Percentiles rank a stretch among this genome's conserved stretches.
phyloP scores from a whole-genome alignment of 2,329 filamentous ascomycete genomes.

The Fusarium buxicola region DNA sequence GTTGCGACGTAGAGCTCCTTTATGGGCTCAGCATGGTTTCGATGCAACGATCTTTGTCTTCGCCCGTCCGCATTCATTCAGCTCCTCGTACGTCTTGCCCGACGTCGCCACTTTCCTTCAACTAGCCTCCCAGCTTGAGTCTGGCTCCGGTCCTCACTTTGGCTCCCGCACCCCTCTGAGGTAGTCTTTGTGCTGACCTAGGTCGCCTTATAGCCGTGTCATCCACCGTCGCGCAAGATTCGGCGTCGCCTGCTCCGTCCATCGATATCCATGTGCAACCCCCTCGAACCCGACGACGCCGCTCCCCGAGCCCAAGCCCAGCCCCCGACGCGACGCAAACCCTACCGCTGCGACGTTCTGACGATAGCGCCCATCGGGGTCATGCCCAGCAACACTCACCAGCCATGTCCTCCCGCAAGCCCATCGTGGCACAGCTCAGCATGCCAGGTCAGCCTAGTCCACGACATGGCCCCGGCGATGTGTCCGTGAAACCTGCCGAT shows the following conservation, averaged over 20 bases:
- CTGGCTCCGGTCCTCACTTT: conserved; percentile 25
- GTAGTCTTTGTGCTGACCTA: conserved; percentile 45
- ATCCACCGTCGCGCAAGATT: conserved; percentile 50
- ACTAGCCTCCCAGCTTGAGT: conserved; percentile 1
- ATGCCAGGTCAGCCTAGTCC: conserved; percentile 46
- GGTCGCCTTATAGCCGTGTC: conserved; percentile 47
- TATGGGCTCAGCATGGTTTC: conserved; percentile 68
- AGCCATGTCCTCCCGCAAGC: conserved; percentile 58
- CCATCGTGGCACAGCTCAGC: conserved; percentile 61
- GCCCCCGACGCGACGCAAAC: conserved; percentile 57
- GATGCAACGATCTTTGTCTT: conserved; percentile 72
- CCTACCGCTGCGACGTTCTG: conserved; percentile 57
- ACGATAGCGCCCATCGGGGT: conserved; percentile 56
- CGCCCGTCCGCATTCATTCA: conserved; percentile 68
- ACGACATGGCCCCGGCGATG: conserved; percentile 45
- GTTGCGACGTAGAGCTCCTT: conserved; percentile 46
- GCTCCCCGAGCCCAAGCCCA: conserved; percentile 67
- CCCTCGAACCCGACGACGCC: conserved; percentile 61
- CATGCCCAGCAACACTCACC: conserved; percentile 53
- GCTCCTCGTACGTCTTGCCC: conserved; percentile 67
- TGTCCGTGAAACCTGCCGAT: conserved; percentile 46
- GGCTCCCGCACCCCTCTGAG: background rate
- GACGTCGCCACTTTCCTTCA: conserved; percentile 24
- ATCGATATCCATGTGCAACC: conserved; percentile 63
- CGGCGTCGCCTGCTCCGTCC: conserved; percentile 67